Conservation (phyloP, 1,284 basidiomycete genomes). For the Puccinia horiana region DNA sequence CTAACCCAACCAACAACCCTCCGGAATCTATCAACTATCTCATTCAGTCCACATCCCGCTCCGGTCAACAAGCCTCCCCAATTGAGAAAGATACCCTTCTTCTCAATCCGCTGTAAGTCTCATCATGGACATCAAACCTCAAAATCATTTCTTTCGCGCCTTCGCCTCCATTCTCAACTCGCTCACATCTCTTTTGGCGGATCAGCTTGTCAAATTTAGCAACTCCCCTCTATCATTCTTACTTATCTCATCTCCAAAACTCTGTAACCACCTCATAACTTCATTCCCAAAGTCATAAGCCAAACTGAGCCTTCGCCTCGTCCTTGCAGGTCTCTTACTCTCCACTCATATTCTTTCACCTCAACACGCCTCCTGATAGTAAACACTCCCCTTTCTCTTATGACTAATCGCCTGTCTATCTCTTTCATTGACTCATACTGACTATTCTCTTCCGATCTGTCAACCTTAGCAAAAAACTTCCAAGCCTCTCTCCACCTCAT, state of each 20-base stretch:
- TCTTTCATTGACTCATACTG: not conserved
- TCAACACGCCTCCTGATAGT: not conserved
- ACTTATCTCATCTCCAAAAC: not conserved
- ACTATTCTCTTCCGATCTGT: not conserved
- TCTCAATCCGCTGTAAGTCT: constrained; percentile 26
- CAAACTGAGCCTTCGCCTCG: not conserved
- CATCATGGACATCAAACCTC: constrained; percentile 4
- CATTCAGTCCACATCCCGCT: not conserved
- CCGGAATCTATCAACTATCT: not conserved
- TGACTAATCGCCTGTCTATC: not conserved
- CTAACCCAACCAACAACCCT: not conserved
- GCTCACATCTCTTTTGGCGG: not conserved
- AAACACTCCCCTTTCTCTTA: not conserved
- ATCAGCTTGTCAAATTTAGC: constrained; percentile 16
- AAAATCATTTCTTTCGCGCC: not conserved
- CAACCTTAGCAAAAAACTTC: not conserved
- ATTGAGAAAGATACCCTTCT: constrained; percentile 11
- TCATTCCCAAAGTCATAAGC: not conserved
- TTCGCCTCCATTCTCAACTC: not conserved
- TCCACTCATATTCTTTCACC: not conserved
- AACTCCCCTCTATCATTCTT: not conserved
- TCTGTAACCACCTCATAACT: not conserved
- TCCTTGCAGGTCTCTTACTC: constrained; percentile 23
- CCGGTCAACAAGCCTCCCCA: not conserved
- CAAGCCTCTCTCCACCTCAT: not conserved